Conservation (phyloP, 2,329 filamentous ascomycete genomes). For the Fusarium transvaalense region DNA sequence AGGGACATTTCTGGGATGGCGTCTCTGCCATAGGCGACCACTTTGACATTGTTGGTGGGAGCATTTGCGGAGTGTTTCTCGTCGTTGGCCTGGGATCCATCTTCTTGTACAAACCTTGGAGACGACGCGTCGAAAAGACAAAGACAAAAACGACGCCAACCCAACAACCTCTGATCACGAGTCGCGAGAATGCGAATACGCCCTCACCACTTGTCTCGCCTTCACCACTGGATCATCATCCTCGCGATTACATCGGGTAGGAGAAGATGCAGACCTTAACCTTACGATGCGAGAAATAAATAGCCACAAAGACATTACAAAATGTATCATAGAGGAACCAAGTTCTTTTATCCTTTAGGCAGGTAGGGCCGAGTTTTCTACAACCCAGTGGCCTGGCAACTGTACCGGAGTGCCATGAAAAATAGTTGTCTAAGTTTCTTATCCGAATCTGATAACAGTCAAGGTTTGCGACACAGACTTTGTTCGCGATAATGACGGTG, state of each 20-base stretch:
- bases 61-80: constrained; percentile 87
- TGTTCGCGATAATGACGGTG: background rate
- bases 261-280: too few species aligned
- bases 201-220: background rate
- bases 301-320: too few species aligned
- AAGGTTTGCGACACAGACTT: background rate
- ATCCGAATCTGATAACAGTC: background rate
- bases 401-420: background rate
- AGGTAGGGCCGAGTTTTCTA: too few species aligned
- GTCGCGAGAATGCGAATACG: background rate
- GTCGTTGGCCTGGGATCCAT: constrained; percentile 81
- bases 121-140: constrained; percentile 59
- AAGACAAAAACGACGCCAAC: background rate
- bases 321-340: too few species aligned
- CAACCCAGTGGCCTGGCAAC: too few species aligned
- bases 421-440: background rate
- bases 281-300: too few species aligned
- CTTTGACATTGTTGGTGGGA: constrained; percentile 87
- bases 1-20: constrained; percentile 90
- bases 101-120: constrained; percentile 83
- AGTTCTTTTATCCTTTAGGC: too few species aligned
- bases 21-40: constrained; percentile 81
- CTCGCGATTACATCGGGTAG: background rate
- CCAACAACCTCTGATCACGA: constrained; percentile 19
- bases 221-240: background rate